Percentiles rank a stretch among this genome's conserved stretches.
phyloP scores from a whole-genome alignment of 2,329 filamentous ascomycete genomes.

The Graphilbum ipis-grandicollis region DNA sequence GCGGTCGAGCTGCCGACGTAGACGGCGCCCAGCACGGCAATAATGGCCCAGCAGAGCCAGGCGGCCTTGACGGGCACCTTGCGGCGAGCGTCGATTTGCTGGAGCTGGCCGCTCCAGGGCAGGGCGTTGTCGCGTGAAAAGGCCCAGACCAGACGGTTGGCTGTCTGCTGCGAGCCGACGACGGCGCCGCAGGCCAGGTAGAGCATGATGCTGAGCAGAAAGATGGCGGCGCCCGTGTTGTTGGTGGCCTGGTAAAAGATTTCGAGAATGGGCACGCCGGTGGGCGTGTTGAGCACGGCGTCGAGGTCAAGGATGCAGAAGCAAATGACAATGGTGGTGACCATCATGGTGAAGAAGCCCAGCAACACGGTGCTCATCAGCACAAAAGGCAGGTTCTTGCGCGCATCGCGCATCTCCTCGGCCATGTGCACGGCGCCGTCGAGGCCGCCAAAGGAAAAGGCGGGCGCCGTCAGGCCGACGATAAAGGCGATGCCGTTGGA shows the following conservation, averaged over 20 bases:
- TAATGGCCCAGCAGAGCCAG: background rate
- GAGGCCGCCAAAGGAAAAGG: background rate
- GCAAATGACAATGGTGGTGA: slow-evolving; percentile 2
- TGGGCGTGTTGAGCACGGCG: background rate
- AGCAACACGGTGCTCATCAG: background rate
- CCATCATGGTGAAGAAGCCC: background rate
- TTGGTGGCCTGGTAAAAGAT: slow-evolving; percentile 1
- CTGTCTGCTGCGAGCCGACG: background rate
- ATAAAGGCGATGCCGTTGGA: slow-evolving; percentile 2
- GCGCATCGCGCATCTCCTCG: background rate
- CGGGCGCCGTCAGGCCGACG: background rate
- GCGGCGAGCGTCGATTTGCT: background rate
- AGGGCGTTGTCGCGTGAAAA: background rate
- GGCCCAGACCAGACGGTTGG: slow-evolving; percentile 2
- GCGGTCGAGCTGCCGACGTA: background rate
- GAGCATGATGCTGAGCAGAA: slow-evolving; percentile 1
- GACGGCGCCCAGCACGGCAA: slow-evolving; percentile 1
- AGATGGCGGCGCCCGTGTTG: too few species aligned
- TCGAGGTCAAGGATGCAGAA: slow-evolving; percentile 4
- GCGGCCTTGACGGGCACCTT: slow-evolving; percentile 1
- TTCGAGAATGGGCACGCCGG: slow-evolving; percentile 1
- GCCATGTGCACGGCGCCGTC: slow-evolving; percentile 1
- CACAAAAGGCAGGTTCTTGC: background rate
- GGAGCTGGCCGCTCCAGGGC: background rate
- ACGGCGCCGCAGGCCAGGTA: background rate